Conservation (phyloP, 805 yeast species). For the Ogataea haglerorum region DNA sequence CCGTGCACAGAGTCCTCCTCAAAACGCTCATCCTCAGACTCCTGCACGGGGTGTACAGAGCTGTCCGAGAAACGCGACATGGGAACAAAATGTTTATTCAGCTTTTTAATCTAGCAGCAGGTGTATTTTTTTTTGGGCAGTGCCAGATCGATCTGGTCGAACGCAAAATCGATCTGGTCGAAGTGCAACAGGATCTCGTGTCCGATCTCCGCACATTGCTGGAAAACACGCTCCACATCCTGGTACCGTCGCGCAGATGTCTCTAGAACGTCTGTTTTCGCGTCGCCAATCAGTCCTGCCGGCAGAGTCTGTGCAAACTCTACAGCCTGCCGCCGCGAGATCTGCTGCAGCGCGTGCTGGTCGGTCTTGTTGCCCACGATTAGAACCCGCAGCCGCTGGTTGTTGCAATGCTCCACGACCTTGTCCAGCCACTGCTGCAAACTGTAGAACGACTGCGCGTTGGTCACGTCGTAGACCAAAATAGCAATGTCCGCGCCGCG, state of each 20-base stretch:
- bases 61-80: constrained; percentile 11
- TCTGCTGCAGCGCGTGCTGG: constrained; percentile 26
- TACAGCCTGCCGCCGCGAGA: constrained; percentile 31
- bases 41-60: constrained; percentile 4
- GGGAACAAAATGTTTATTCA: constrained; percentile 1
- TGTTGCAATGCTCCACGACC: constrained; percentile 47
- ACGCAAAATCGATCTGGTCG: constrained; percentile 20
- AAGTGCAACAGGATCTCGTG: constrained; percentile 14
- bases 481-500: constrained; percentile 57
- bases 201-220: constrained; percentile 29
- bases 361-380: constrained; percentile 55
- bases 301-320: constrained; percentile 26
- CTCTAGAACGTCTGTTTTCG: constrained; percentile 28
- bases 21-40: constrained; percentile 12
- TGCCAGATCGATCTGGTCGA: constrained; percentile 27
- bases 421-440: constrained; percentile 43
- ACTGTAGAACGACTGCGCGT: constrained; percentile 47
- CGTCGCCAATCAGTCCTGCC: constrained; percentile 24
- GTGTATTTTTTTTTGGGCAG: constrained; percentile 6
- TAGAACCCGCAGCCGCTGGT: constrained; percentile 43
- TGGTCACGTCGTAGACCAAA: constrained; percentile 51
- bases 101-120: background rate
- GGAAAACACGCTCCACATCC: constrained; percentile 28
- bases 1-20: constrained; percentile 13
- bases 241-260: constrained; percentile 26